Base-by-base conservation (phyloP, 2,329 filamentous ascomycete genomes). In the Blastomyces gilchristii region DNA sequence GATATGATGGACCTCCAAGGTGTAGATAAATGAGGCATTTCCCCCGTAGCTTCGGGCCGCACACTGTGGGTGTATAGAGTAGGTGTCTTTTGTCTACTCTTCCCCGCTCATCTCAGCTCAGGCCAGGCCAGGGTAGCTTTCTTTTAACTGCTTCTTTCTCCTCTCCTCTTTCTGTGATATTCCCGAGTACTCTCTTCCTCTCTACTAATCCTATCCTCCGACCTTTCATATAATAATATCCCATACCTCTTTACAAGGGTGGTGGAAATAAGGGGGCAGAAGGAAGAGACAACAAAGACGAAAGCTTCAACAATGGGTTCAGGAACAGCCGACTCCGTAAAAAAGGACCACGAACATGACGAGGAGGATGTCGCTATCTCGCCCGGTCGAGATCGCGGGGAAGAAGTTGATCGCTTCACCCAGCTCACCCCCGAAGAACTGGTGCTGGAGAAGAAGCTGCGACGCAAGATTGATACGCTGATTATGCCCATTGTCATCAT, bases 401-500 rank as follows among this genome's bases (percentile, higher is more conserved):
- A 12, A 18, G 31, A 37, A 22, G 41, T 52, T 22, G 56, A 62
- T 25, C 22, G 43, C 16, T 41, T 60, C 16, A 25, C 28, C n/a
- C 31, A 61, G 57, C 65, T 67, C 43, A 63, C 63, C 22, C 60
- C 61, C 31, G 73, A 76, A 61, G 75, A 78, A 65, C 71, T 69
- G 53, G 64, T 64, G 1, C 59, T 74, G 5, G 75, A 78, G 69
- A 75, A 71, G 65, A 73, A 75, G 63, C 69, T 78, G 54, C 70
- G 72, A 3, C 67, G 69, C 5, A 73, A 71, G 41, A 77, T 78
- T 58, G 76, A 78, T 62, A 39, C 63, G 28, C 60, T 73, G 31
- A 73, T 77, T 47, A 76, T 78, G 73, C 76, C 76, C 9, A 65
- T 77, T 58, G 71, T 78, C 12, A 74, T 78, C 63, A 65, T 74